Evolutionary conservation across 139 green algal genomes (phyloP).

Genomic region (Zygnema circumcarinatum): DNA sequence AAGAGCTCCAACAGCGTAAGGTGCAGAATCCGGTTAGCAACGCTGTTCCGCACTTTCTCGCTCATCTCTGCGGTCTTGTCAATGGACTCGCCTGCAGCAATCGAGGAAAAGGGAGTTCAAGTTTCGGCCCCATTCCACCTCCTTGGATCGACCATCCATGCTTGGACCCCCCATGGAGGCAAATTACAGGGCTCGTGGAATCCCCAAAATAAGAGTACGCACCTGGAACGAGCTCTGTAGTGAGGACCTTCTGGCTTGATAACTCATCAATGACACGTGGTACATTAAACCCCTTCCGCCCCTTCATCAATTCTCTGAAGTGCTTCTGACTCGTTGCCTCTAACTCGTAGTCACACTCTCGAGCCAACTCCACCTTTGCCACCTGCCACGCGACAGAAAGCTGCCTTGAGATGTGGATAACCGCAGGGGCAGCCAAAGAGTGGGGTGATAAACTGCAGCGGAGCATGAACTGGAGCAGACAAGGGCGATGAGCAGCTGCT

Average conservation of each 20-base stretch:
- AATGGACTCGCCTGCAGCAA: conserved; percentile 40
- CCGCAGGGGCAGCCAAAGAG: too few relatives aligned
- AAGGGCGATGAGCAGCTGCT: too few relatives aligned
- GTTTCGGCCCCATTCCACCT: not conserved
- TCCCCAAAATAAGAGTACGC: too few relatives aligned
- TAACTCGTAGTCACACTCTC: conserved; percentile 93
- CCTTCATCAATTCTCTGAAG: conserved; percentile 50
- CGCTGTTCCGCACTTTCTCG: conserved; percentile 70
- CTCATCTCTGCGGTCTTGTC: conserved; percentile 73
- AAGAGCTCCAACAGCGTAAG: conserved; percentile 93
- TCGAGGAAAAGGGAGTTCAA: not conserved
- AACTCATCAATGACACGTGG: conserved; percentile 79
- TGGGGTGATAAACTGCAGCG: too few relatives aligned
- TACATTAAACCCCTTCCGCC: conserved; percentile 72
- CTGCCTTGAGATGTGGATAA: too few relatives aligned
- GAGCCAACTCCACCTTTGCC: conserved; percentile 86
- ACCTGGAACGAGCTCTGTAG: conserved; percentile 82
- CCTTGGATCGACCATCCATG: not conserved
- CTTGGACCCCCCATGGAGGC: not conserved
- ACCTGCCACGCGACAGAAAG: conserved; percentile 62
- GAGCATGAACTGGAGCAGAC: too few relatives aligned
- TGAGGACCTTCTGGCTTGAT: conserved; percentile 75
- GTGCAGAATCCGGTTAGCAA: conserved; percentile 82
- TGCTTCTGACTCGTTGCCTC: conserved; percentile 61
- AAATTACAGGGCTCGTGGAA: not conserved